Conservation (phyloP, 2,329 filamentous ascomycete species). For the Talaromyces amestolkiae region DNA sequence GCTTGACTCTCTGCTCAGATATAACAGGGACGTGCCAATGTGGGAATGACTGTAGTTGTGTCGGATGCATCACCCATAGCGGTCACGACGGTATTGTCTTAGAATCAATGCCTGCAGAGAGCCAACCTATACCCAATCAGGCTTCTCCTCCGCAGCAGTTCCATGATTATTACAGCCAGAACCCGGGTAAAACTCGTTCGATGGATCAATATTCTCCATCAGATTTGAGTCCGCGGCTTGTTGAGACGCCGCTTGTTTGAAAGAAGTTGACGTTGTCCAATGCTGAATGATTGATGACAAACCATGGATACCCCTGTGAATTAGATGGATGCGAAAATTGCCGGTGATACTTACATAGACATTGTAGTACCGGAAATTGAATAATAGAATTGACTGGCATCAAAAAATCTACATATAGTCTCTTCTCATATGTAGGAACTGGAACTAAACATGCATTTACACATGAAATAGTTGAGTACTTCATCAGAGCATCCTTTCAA, state of each 20-base stretch:
- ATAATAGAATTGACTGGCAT: neutral
- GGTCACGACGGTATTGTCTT: slow-evolving; percentile 48
- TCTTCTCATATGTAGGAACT: neutral
- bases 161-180: slow-evolving; percentile 7
- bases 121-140: slow-evolving; percentile 11
- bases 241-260: slow-evolving; percentile 18
- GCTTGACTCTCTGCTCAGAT: slow-evolving; percentile 45
- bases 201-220: slow-evolving; percentile 20
- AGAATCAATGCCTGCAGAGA: slow-evolving; percentile 22
- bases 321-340: neutral
- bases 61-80: slow-evolving; percentile 54
- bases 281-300: slow-evolving; percentile 14
- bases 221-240: slow-evolving; percentile 18
- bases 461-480: slow-evolving; percentile 9
- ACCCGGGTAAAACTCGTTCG: slow-evolving; percentile 4
- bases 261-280: neutral
- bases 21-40: slow-evolving; percentile 53
- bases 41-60: slow-evolving; percentile 51
- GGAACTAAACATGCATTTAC: neutral
- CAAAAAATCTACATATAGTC: neutral
- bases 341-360: neutral
- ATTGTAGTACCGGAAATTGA: neutral
- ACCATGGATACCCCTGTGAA: slow-evolving; percentile 13
- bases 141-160: neutral
- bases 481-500: neutral